Evolutionary conservation across 164 flowering plant genomes (phyloP).

Genomic region (Tinospora cordifolia): DNA sequence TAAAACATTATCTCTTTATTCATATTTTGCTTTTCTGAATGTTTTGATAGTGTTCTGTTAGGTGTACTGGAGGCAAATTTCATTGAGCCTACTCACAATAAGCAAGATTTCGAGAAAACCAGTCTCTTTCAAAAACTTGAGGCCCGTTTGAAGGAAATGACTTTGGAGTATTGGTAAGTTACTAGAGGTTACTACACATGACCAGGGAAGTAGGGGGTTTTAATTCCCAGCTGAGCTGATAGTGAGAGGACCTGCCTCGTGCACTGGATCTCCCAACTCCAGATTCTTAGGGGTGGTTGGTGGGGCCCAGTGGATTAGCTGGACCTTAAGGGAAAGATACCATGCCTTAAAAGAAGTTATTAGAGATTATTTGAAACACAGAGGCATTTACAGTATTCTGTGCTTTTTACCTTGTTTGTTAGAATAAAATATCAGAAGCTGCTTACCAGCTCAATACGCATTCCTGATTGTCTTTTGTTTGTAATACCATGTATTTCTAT

Average conservation of each 20-base stretch:
- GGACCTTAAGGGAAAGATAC: too few species aligned
- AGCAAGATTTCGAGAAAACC: slow-evolving; percentile 95
- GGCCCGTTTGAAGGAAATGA: slow-evolving; percentile 80
- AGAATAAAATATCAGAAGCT: not conserved
- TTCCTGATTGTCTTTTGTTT: not conserved
- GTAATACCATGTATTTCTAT: too few species aligned
- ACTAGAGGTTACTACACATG: not conserved
- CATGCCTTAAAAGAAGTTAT: too few species aligned
- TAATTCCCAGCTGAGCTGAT: too few species aligned
- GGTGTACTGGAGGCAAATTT: slow-evolving; percentile 93
- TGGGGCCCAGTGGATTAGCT: too few species aligned
- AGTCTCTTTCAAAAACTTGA: slow-evolving; percentile 79
- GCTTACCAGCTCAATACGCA: too few species aligned
- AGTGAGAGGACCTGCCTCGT: too few species aligned
- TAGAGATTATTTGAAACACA: not conserved
- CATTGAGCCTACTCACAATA: slow-evolving; percentile 83
- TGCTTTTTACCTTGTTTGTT: not conserved
- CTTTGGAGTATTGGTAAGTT: slow-evolving; percentile 81
- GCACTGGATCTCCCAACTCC: too few species aligned
- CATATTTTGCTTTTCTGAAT: slow-evolving; percentile 1
- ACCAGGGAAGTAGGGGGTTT: too few species aligned
- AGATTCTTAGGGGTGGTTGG: too few species aligned
- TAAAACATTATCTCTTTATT: not conserved
- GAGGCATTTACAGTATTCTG: not conserved
- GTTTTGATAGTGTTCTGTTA: slow-evolving; percentile 19